These are phyloP conservation scores for Melaleuca alternifolia DNA, from an alignment of 345 rosid species.

Conservation along the genomic window DNA sequence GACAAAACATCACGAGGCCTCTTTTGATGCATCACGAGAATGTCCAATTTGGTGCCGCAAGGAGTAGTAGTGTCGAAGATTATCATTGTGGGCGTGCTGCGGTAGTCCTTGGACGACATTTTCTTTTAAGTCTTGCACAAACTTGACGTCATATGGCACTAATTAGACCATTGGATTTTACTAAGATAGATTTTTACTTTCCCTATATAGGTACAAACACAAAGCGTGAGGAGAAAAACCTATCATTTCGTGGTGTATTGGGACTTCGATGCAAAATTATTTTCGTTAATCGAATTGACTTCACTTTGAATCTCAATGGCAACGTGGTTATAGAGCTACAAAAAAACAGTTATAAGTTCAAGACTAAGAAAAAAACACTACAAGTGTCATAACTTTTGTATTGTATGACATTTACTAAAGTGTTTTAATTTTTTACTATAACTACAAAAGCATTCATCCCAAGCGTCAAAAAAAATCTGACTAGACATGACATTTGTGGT, in stretches of 20 bases:
- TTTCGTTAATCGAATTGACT: not conserved
- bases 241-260: not conserved
- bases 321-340: rapidly evolving
- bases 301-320: not conserved
- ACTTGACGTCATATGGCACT: not conserved
- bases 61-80: not conserved
- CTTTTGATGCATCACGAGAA: not conserved
- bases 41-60: not conserved
- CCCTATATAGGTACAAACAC: not conserved
- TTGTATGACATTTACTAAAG: too few species aligned
- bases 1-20: not conserved
- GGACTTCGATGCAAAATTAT: not conserved
- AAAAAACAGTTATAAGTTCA: not conserved
- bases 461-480: rapidly evolving
- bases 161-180: not conserved
- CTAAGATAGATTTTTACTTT: not conserved
- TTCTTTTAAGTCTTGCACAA: not conserved
- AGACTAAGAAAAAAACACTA: not conserved
- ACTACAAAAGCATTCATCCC: not conserved
- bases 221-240: not conserved
- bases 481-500: not conserved
- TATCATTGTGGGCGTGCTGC: not conserved
- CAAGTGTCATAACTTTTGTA: not conserved
- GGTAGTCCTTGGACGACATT: not conserved
- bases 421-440: not conserved